Evolutionary conservation across 371 early-diverging fungal species (phyloP), one percentile per base, ranked within the genome.

Genomic region (Circinella minor): DNA sequence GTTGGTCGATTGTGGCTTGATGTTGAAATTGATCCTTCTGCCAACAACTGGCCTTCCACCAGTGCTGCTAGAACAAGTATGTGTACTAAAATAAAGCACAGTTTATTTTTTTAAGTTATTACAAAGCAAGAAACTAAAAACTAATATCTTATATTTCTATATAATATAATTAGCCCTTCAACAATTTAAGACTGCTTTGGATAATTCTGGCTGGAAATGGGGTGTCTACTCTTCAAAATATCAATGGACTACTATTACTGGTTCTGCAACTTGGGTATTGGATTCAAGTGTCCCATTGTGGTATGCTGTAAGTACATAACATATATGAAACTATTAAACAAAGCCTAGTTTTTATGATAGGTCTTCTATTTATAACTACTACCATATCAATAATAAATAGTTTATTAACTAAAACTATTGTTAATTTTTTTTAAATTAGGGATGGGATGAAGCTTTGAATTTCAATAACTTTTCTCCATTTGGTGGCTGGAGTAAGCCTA

Each of bases 1-100:
- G 68, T 74, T 48, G 74, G 71, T 36, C 18, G 51, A 13, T 37
- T 75, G 17, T 75, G 75, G 75, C 62, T 75, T 17, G 75, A 75
- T 47, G 75, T 75, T 37, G 75, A 75, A 59, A 55, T 71, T 17
- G 75, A 75, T 55, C 38, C 72, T 2, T 17, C 49, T 49, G 62
- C 75, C 39, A 75, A 75, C 51, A 75, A 75, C 67, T 75, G 75
- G 75, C 75, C 75, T 13, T 66, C 67, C 17, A 36, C 66, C 14
- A 37, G 59, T 37, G 10, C 27, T 15, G 66, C 67, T 38, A 39
- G 60, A 51, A 59, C 63, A 17, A 72, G 69, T 69, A 70, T 15
- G 74, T 20, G 8, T 11, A 17, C 11, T 3, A 6, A 9, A 38
- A 43, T 57, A 17, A 55, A 17, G 11, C 8, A 20, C 20, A 20